Evolutionary conservation across 441 rosid species (phyloP).

Genomic region (Melastoma candidum): DNA sequence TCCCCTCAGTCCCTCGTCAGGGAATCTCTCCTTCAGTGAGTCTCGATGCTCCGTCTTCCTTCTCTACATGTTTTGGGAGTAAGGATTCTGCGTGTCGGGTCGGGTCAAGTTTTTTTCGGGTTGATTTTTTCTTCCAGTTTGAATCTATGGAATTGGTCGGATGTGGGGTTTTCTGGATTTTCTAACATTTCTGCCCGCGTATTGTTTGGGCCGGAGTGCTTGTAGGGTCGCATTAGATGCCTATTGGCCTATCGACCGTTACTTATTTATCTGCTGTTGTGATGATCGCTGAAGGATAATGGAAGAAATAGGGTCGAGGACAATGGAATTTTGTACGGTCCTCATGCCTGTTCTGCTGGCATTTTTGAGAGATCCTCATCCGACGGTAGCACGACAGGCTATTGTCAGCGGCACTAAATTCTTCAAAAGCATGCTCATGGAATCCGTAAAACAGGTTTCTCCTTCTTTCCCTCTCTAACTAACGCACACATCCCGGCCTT

Average conservation of each 20-base stretch:
- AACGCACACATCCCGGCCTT: background rate
- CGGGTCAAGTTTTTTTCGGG: too few relatives aligned
- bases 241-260: slow-evolving; percentile 6
- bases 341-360: slow-evolving; percentile 55
- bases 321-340: slow-evolving; percentile 48
- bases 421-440: slow-evolving; percentile 60
- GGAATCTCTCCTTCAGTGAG: slow-evolving; percentile 72
- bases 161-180: too few relatives aligned
- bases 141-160: too few relatives aligned
- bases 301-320: slow-evolving; percentile 68
- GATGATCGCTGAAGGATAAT: slow-evolving; percentile 50
- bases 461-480: background rate
- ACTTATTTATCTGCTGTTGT: slow-evolving; percentile 14
- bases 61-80: background rate
- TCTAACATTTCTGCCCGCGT: background rate
- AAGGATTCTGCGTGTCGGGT: too few relatives aligned
- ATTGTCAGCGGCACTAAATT: slow-evolving; percentile 60
- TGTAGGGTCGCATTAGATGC: background rate
- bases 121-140: too few relatives aligned
- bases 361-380: slow-evolving; percentile 54
- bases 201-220: background rate
- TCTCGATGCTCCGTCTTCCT: slow-evolving; percentile 22
- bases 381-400: slow-evolving; percentile 54
- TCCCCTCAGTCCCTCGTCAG: slow-evolving; percentile 81
- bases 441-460: slow-evolving; percentile 78